Base-by-base conservation (phyloP, 305 asterid species). In the Withania somnifera region DNA sequence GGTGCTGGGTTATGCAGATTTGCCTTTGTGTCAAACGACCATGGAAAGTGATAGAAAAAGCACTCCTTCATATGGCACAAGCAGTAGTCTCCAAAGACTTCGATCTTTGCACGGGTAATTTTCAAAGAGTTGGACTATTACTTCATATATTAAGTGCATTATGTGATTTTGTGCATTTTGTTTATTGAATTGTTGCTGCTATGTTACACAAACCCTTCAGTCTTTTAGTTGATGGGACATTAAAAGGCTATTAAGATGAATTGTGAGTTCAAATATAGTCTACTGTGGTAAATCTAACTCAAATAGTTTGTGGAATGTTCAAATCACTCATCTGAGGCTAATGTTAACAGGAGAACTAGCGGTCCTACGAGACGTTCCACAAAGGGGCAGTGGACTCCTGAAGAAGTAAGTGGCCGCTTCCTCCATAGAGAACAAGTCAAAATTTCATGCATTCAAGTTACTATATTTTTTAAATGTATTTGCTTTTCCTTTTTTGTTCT, bases 351-450 rank as follows among this genome's bases (percentile, higher is more conserved):
- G 90, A 93, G 98, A 86, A 93, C 97, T 17, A 92, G 92, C 75
- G 99, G 99, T 45, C 99, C 99, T 9, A 92, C 98, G 67, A 88
- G 99, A 83, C 97, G 99, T 84, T 97, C 99, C 80, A 94, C 99
- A 78, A 97, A 95, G 93, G 99, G 99, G 20, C 98, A 97, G 82
- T 97, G 99, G 99, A 92, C 98, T 28, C 86, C 92, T 7, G 98
- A 95, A 89, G 98, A 97, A 98, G 99, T 95, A 84, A 83, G 68
- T 75, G 54, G 60, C 54, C 83, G 75, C 75, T 84, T 71, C 71
- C 40, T 78, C 47, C 4, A 30, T 32, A 6, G 28, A 50, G 42
- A 75, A 50, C 24, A 50, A 47, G 61, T 24, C n/a, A 0, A 75
- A 26, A 47, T 26, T 75, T 73, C 34, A 47, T 75, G 61, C 79